A percentile compares a stretch with the other conserved stretches of the same genome.
Conservation (phyloP, 257 asterid genomes). For the Leptodermis oblonga region DNA sequence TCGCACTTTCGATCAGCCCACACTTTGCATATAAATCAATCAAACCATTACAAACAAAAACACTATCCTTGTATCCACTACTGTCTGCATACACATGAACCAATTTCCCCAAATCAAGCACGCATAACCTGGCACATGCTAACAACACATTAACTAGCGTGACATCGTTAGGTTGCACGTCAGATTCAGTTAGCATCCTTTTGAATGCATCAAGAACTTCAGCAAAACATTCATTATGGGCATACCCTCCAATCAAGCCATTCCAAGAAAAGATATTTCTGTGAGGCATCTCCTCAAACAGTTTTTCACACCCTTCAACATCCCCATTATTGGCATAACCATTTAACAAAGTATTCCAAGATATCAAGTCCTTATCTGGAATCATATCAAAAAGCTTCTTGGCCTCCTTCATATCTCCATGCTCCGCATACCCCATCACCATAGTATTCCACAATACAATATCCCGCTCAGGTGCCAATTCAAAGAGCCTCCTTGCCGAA, state of each 20-base stretch:
- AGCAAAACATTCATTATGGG: conserved; percentile 35
- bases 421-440: conserved; percentile 47
- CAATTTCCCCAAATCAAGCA: conserved; percentile 70
- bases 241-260: conserved; percentile 71
- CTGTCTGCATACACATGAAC: conserved; percentile 55
- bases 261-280: conserved; percentile 86
- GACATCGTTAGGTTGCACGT: conserved; percentile 67
- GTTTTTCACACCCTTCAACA: conserved; percentile 49
- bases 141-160: conserved; percentile 63
- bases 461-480: conserved; percentile 76
- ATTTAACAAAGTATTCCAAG: conserved; percentile 71
- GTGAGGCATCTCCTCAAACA: conserved; percentile 57
- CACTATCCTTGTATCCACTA: conserved; percentile 41
- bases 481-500: conserved; percentile 64
- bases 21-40: conserved; percentile 86
- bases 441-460: conserved; percentile 74
- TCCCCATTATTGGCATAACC: conserved; percentile 73
- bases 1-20: conserved; percentile 54
- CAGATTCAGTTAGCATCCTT: conserved; percentile 49
- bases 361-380: conserved; percentile 73
- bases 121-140: conserved; percentile 70
- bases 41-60: conserved; percentile 62
- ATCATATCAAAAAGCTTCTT: conserved; percentile 57
- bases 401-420: conserved; percentile 64
- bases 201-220: conserved; percentile 53